These are phyloP conservation scores for Hypoxylon fuscum DNA, from an alignment of 495 filamentous ascomycete species.

Conservation along the genomic window DNA sequence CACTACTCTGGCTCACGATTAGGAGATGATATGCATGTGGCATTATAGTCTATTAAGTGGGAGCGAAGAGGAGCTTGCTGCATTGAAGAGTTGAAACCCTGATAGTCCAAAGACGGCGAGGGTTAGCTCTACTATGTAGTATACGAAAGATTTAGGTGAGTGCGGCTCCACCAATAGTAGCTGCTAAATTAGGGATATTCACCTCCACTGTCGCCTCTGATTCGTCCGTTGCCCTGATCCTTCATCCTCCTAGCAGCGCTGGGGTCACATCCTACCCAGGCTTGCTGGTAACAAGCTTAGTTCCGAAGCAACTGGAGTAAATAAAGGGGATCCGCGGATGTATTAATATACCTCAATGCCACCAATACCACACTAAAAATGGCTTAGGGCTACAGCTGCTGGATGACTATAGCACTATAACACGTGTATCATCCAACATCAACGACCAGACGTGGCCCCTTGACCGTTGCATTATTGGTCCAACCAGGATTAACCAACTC, in stretches of 20 bases:
- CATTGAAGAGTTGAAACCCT: conserved; percentile 18
- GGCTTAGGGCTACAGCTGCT: conserved; percentile 7
- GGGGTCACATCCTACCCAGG: conserved; percentile 25
- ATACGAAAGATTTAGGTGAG: conserved; percentile 32
- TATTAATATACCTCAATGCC: conserved; percentile 30
- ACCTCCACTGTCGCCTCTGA: conserved; percentile 6
- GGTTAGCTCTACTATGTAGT: no score
- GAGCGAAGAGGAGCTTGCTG: conserved; percentile 12
- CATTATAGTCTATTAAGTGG: conserved; percentile 15
- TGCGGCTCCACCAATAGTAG: conserved; percentile 15
- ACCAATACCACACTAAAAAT: conserved; percentile 20
- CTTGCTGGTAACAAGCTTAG: conserved; percentile 20
- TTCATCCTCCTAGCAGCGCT: conserved; percentile 28
- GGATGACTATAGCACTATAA: conserved; percentile 15
- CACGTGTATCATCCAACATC: conserved; percentile 24
- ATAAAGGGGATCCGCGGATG: conserved; percentile 4
- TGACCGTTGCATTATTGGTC: conserved; percentile 14
- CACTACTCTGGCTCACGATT: conserved; percentile 3
- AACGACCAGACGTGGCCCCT: conserved; percentile 11
- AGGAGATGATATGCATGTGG: conserved; percentile 19
- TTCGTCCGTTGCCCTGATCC: conserved; percentile 24
- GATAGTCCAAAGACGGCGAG: no score
- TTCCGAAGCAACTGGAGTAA: conserved; percentile 1
- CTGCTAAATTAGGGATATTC: conserved; percentile 19
- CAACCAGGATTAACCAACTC: conserved; percentile 22